phyloP scores from a whole-genome alignment of 2,329 filamentous ascomycete genomes.

The Fusarium sp. region DNA sequence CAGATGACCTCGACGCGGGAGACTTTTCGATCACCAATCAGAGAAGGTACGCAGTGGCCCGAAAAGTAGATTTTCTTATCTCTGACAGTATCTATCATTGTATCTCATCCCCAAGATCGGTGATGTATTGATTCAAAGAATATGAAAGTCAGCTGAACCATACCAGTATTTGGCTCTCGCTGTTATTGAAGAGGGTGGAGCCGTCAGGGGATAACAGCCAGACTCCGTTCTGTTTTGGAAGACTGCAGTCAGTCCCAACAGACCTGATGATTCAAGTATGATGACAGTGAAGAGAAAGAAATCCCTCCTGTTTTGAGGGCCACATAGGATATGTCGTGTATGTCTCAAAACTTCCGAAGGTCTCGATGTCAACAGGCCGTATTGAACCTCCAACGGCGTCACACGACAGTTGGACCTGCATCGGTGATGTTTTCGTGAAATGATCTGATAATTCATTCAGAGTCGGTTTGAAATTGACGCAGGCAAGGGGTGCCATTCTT shows the following conservation, averaged over 20 bases:
- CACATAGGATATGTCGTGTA: constrained; percentile 7
- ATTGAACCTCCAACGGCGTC: constrained; percentile 22
- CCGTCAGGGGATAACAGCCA: background rate
- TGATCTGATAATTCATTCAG: constrained; percentile 24
- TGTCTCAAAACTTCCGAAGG: constrained; percentile 30
- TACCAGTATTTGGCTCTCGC: background rate
- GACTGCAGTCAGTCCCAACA: background rate
- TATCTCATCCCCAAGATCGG: background rate
- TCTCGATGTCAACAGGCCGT: constrained; percentile 9
- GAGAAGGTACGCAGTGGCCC: background rate
- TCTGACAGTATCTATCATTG: background rate
- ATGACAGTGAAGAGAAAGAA: background rate
- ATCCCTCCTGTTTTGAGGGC: background rate
- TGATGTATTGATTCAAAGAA: background rate
- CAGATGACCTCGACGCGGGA: constrained; percentile 23
- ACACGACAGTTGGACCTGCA: constrained; percentile 33
- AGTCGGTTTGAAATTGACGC: constrained; percentile 21
- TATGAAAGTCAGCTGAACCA: background rate
- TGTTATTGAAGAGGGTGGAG: background rate
- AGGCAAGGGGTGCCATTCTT: background rate
- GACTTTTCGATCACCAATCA: background rate
- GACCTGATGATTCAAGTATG: background rate
- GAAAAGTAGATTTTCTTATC: background rate
- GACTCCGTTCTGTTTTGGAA: background rate
- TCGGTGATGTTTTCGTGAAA: constrained; percentile 9